A percentile compares a stretch with the other conserved stretches of the same genome.
Conservation (phyloP, 108 stramenopile species). For the Cylindrotheca fusiformis region DNA sequence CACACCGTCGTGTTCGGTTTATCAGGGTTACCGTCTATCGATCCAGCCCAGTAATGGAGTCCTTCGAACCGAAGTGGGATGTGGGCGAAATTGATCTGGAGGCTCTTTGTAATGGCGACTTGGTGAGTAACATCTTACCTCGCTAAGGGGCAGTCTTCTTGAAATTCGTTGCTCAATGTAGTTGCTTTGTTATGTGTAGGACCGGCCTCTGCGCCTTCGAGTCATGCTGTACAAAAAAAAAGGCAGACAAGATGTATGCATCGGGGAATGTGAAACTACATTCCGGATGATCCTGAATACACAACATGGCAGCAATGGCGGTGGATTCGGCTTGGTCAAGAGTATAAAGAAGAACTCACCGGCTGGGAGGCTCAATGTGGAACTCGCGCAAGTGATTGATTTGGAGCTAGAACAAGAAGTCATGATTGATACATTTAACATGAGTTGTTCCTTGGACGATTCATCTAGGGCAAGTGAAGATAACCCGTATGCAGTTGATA, state of each 20-base stretch:
- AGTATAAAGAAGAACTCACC: conserved; percentile 1
- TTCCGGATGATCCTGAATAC: conserved; percentile 6
- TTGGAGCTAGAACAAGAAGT: neutral
- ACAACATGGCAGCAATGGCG: conserved; percentile 11
- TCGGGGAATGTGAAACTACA: conserved; percentile 30
- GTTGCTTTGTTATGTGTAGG: too few relatives aligned
- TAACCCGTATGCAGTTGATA: conserved; percentile 7
- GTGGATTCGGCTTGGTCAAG: conserved; percentile 6
- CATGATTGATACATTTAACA: neutral
- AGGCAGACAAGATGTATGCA: neutral
- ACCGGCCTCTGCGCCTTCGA: conserved; percentile 19
- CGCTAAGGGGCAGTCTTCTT: too few relatives aligned
- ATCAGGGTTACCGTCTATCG: conserved; percentile 65
- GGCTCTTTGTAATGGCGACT: conserved; percentile 24
- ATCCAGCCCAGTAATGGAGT: conserved; percentile 45
- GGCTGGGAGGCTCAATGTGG: conserved; percentile 4
- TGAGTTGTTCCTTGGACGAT: neutral
- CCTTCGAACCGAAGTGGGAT: conserved; percentile 53
- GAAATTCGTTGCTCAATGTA: too few relatives aligned
- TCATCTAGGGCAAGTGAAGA: neutral
- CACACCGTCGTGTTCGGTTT: too few relatives aligned
- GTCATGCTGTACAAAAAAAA: neutral
- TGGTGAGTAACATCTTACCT: too few relatives aligned
- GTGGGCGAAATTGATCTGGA: conserved; percentile 44
- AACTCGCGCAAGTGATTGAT: conserved; percentile 6